Base-by-base conservation (phyloP, 805 yeast genomes). In the Candida taoyuanica region DNA sequence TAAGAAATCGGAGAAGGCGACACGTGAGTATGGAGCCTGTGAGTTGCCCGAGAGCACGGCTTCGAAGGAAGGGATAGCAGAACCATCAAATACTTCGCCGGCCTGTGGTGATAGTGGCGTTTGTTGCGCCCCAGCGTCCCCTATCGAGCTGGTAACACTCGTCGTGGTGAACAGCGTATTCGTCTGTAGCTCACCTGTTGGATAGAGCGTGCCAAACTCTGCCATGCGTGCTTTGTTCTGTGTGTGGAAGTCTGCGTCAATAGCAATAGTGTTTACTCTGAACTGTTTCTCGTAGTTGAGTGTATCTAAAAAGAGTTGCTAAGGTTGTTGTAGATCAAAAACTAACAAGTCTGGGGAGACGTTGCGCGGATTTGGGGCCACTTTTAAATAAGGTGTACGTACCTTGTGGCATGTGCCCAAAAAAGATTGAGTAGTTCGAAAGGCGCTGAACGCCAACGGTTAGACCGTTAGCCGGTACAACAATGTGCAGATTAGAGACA, bases 11-110 rank as follows among this genome's bases (percentile, higher is more conserved):
- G 52, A 39, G 35, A 54, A 54, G 14, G 55, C 50, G 5, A 54
- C 56, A 18, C 57, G 40, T 19, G 57, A 49, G 33, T 43, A 54
- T 14, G 59, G 59, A 3, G 59, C 49, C 7, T 28, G 35, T 4
- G 57, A 49, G 19, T 33, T 31, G 6, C 58, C 58, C 3, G 52
- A 44, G 3, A 53, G 32, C 5, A 53, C 41, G 14, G 47, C 25
- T 23, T 53, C 56, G 8, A 52, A 45, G 5, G 45, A 40, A 16
- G 58, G 58, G n/a, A 46, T 37, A 7, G 42, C n/a, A 5, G 36
- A 26, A 14, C 31, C 19, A 8, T 44, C 37, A 13, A 30, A 17
- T 4, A 17, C 29, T 15, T 44, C 46, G 9, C 38, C 42, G 11
- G 47, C 42, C 7, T 36, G 44, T 6, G 56, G 52, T 2, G 53